Percentiles rank a stretch among this genome's conserved stretches.
Conservation (phyloP, 2,329 filamentous ascomycete species). For the Talaromyces marneffei region DNA sequence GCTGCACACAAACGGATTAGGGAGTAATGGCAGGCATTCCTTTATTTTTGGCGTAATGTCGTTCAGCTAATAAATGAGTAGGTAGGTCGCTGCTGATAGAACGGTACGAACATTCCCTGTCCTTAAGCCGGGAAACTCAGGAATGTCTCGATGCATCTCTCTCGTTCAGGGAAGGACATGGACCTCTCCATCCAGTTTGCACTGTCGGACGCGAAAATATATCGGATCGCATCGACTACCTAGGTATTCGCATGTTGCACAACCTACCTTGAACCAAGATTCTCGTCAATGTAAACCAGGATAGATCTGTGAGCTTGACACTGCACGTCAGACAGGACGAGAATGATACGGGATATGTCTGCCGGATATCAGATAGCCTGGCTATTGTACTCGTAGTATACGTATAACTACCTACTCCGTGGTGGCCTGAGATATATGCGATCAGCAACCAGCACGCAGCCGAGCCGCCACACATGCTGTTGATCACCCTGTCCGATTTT, state of each 20-base stretch:
- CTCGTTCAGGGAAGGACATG: neutral
- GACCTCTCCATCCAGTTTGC: neutral
- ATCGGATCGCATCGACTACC: neutral
- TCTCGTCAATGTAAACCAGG: neutral
- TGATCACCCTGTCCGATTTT: neutral
- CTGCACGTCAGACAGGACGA: neutral
- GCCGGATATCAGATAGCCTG: too few relatives aligned
- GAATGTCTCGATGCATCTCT: constrained; percentile 6
- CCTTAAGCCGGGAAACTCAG: constrained; percentile 5
- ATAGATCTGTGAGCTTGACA: neutral
- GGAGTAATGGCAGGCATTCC: constrained; percentile 1
- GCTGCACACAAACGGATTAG: neutral
- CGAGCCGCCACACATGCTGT: neutral
- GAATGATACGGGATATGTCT: neutral
- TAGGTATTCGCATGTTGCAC: neutral
- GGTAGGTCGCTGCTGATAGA: neutral
- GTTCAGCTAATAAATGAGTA: neutral
- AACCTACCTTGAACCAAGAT: neutral
- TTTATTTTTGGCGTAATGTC: neutral
- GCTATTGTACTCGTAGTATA: too few relatives aligned
- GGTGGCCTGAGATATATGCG: neutral
- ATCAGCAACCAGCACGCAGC: neutral
- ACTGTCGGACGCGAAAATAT: constrained; percentile 3
- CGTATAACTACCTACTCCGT: too few relatives aligned
- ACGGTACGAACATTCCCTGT: constrained; percentile 9